These are phyloP conservation scores for Allodekkera sacchari DNA, from an alignment of 805 yeast genomes.

Conservation along the genomic window DNA sequence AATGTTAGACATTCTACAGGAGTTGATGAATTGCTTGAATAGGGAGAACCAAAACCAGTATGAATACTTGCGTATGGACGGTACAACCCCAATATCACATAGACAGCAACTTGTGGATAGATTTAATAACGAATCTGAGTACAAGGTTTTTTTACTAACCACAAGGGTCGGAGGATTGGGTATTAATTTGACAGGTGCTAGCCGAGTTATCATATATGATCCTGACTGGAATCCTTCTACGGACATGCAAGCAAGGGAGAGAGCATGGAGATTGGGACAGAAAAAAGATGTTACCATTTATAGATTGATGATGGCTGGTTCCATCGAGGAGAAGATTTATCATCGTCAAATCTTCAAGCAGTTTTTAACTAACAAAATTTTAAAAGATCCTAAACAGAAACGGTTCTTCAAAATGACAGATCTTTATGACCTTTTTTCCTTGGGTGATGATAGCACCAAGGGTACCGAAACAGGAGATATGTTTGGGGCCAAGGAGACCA, in stretches of 20 bases:
- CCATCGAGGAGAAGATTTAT: constrained; percentile 93
- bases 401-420: constrained; percentile 90
- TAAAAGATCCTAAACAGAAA: constrained; percentile 92
- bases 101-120: constrained; percentile 76
- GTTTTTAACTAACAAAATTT: constrained; percentile 81
- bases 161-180: constrained; percentile 97
- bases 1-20: constrained; percentile 83
- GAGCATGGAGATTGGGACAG: constrained; percentile 97
- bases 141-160: constrained; percentile 69
- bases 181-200: constrained; percentile 89
- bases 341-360: constrained; percentile 97
- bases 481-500: constrained; percentile 42
- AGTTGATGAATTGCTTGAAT: constrained; percentile 41
- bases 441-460: constrained; percentile 64
- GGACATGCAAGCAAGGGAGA: constrained; percentile 90
- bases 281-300: constrained; percentile 86
- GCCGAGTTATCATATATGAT: constrained; percentile 85
- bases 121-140: constrained; percentile 56
- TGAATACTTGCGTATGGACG: constrained; percentile 83
- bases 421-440: constrained; percentile 76
- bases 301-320: constrained; percentile 86
- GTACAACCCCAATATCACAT: constrained; percentile 70
- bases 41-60: constrained; percentile 21
- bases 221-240: constrained; percentile 99
- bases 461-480: constrained; percentile 65